phyloP scores from a whole-genome alignment of 2,329 filamentous ascomycete species.

The Cryphonectria japonica region DNA sequence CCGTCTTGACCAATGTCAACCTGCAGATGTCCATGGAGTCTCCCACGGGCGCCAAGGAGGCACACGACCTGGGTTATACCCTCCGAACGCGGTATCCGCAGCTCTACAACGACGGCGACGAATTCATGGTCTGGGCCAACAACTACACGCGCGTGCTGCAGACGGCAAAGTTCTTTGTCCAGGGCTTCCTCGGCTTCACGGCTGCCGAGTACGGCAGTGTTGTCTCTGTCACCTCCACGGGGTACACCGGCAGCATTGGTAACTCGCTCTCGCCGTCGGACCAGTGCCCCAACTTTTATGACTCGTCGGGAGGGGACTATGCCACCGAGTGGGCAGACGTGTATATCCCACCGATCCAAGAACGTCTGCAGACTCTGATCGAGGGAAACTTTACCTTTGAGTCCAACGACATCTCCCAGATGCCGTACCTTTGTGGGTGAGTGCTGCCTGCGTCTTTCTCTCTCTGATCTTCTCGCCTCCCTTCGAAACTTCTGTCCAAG shows the following conservation, averaged over 20 bases:
- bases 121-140: slow-evolving; percentile 67
- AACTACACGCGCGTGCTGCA: slow-evolving; percentile 67
- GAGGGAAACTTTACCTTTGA: slow-evolving; percentile 58
- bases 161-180: slow-evolving; percentile 63
- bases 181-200: slow-evolving; percentile 62
- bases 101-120: slow-evolving; percentile 53
- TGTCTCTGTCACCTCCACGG: slow-evolving; percentile 60
- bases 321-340: slow-evolving; percentile 52
- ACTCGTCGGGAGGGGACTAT: slow-evolving; percentile 54
- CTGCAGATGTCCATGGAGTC: slow-evolving; percentile 63
- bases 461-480: neutral
- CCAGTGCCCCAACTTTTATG: slow-evolving; percentile 61
- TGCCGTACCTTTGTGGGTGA: slow-evolving; percentile 67
- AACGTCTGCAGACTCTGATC: slow-evolving; percentile 58
- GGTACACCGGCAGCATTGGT: slow-evolving; percentile 55
- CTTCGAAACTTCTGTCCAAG: neutral
- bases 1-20: slow-evolving; percentile 57
- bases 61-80: slow-evolving; percentile 58
- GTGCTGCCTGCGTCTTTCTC: neutral
- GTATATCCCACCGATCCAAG: slow-evolving; percentile 57
- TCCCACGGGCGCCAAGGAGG: slow-evolving; percentile 66
- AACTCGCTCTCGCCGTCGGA: slow-evolving; percentile 68
- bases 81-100: slow-evolving; percentile 53
- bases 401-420: slow-evolving; percentile 56
- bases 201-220: slow-evolving; percentile 58